Evolutionary conservation across 2,329 filamentous ascomycete genomes (phyloP).

Genomic region (Fusarium bulbicola): DNA sequence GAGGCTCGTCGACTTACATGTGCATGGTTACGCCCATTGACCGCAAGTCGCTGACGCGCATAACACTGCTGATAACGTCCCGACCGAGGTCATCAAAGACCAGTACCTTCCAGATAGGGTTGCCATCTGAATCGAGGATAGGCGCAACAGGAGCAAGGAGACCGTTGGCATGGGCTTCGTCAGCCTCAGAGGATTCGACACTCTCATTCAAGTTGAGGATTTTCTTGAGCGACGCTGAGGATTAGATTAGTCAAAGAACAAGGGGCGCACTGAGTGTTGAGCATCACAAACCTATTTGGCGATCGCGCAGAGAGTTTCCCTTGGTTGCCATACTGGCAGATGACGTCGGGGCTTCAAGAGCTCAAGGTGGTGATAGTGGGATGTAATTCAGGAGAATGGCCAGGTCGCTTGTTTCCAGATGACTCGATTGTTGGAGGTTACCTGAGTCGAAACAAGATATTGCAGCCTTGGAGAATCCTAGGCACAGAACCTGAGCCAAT

Average conservation of each 20-base stretch:
- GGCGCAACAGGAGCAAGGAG: constrained; percentile 75
- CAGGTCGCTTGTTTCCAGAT: neutral
- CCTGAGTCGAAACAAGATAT: neutral
- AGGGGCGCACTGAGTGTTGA: neutral
- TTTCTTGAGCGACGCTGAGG: constrained; percentile 86
- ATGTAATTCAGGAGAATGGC: constrained; percentile 29
- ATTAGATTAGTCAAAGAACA: constrained; percentile 3
- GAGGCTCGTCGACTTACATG: constrained; percentile 65
- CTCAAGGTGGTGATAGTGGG: constrained; percentile 36
- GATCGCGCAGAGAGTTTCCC: constrained; percentile 59
- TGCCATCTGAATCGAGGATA: constrained; percentile 84
- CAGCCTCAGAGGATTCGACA: constrained; percentile 64
- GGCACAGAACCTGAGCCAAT: neutral
- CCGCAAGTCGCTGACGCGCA: constrained; percentile 91
- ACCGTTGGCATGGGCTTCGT: constrained; percentile 72
- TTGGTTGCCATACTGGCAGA: constrained; percentile 55
- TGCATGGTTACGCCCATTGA: constrained; percentile 97
- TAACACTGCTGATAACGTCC: constrained; percentile 96
- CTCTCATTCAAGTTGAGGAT: constrained; percentile 94
- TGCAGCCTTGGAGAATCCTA: neutral
- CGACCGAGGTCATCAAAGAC: constrained; percentile 92
- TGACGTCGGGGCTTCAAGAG: constrained; percentile 34
- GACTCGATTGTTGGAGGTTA: neutral
- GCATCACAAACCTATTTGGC: constrained; percentile 55
- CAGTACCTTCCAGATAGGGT: constrained; percentile 97